Evolutionary conservation across 1,139 yeast species (phyloP).

Genomic region (Taiozyma sp.): DNA sequence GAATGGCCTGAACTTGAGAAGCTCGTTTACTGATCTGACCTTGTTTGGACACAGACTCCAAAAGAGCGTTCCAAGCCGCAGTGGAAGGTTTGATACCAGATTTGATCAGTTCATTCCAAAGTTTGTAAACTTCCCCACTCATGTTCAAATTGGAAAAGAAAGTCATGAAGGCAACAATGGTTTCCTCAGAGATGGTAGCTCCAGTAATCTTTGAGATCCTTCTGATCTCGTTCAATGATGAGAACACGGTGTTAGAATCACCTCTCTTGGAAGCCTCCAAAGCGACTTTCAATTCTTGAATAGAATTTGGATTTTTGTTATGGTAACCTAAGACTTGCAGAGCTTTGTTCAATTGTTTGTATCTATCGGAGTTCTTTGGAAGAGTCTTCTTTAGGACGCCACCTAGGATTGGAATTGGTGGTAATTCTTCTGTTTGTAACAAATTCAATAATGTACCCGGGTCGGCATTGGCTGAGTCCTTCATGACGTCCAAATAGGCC

Average conservation of each 20-base stretch:
- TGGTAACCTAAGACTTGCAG: constrained; percentile 2
- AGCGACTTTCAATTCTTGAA: constrained; percentile 13
- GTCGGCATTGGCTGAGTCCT: not conserved
- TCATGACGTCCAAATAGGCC: constrained; percentile 4
- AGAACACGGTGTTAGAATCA: constrained; percentile 6
- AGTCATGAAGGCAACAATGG: constrained; percentile 27
- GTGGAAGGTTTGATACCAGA: constrained; percentile 29
- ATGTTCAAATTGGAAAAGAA: constrained; percentile 29
- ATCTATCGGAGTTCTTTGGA: constrained; percentile 5
- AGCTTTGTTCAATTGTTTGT: not conserved
- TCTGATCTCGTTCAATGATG: constrained; percentile 6
- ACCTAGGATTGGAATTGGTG: not conserved
- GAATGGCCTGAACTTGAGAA: constrained; percentile 32
- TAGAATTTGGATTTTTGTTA: constrained; percentile 17
- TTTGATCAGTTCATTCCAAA: constrained; percentile 37
- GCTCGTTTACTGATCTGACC: constrained; percentile 26
- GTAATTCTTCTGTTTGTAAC: constrained; percentile 3
- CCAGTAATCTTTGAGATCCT: constrained; percentile 14
- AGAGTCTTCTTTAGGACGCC: not conserved
- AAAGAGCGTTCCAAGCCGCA: constrained; percentile 41
- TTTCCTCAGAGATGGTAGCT: constrained; percentile 13
- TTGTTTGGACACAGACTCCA: constrained; percentile 34
- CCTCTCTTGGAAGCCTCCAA: constrained; percentile 13
- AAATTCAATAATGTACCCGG: constrained; percentile 2
- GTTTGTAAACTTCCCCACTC: constrained; percentile 28